Evolutionary conservation across 495 filamentous ascomycete species (phyloP), one percentile per base, ranked within the genome.

Genomic region (Penicillium flavigenum): DNA sequence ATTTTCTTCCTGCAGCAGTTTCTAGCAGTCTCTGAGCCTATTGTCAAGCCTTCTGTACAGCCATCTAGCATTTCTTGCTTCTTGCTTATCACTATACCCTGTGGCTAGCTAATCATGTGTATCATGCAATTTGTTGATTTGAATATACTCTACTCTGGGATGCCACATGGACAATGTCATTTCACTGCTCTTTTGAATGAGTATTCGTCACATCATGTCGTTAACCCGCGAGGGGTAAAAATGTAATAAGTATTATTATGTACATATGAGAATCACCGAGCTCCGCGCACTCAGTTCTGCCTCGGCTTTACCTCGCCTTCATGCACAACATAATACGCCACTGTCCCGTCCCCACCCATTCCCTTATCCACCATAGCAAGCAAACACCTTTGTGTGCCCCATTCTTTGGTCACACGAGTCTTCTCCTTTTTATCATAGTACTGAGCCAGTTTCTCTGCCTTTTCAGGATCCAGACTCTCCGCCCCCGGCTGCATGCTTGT

Each of bases 281-380:
- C 39, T 34, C 36, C n/a, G 5, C 29, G 39, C 17, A 20, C 38
- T 78, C 72, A 98, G 71, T 98, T 98, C 69, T 97, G 94, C 56
- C 95, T 78, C 4, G 95, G 94, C 74, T 98, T 98, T 26, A 98
- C 92, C 47, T 96, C 84, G 3, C 95, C 95, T 70, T 97, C 93
- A 61, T 96, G 92, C 43, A 97, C 83, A 64, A 96, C 83, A 69
- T 99, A 99, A 69, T 96, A 98, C 4, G 93, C 90, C 20, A 98
- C 82, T 3, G 94, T 98, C 44, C 91, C 95, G 70, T 99, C 94
- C 51, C 89, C 87, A 20, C 79, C 77, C 68, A 74, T 74, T 0
- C 66, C 62, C 57, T 67, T 70, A 65, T 90, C 84, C 50, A 93
- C 79, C 38, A 90, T 91, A 22, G 90, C 92, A 41, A 99, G 76